Base-by-base conservation (phyloP, 2,329 filamentous ascomycete genomes). In the Aureobasidium sp. region DNA sequence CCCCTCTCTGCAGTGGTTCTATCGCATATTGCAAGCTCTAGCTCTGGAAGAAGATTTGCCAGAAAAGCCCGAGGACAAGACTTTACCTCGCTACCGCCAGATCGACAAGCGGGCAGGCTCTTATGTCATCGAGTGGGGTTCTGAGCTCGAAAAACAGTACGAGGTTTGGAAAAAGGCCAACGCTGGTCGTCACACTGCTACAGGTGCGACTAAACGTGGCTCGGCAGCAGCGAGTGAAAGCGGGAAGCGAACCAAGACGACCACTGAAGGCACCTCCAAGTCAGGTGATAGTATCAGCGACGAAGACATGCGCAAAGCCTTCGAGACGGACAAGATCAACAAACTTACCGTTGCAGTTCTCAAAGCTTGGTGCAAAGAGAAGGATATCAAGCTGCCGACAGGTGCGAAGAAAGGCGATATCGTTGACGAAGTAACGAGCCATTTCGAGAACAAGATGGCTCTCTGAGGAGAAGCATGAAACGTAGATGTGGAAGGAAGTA, bases 11-110 rank as follows among this genome's bases (percentile, higher is more conserved):
- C 94, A 99, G 76, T 99, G 93, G 92, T 94, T 97, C 77, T 99
- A 97, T 79, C 87, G 86, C 65, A 96, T 99, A 49, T 78, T 99
- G 0, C 94, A 99, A 75, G 88, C 90, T 7, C 82, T 97, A 62
- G 94, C 94, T 0, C 80, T 99, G 0, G 92, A 96, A 39, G 94
- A 99, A 72, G 92, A 97, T 67, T 77, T 96, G 1, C 92, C 92
- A 0, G 87, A 89, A 22, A 76, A 82, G 49, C 79, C 83, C 1
- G 83, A 87, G 55, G 94, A 99, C 71, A 87, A 88, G 66, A 97
- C 94, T 0, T 72, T 90, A 15, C 94, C 94, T 1, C 90, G 89
- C 68, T 91, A 87, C 74, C 87, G 84, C 67, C 90, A 95, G 67
- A 97, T 99, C 61, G 85, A 91, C 73, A 97, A 95, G 77, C 86